Evolutionary conservation across 176 grass and related monocot genomes (phyloP).

Genomic region (Musa acuminata): DNA sequence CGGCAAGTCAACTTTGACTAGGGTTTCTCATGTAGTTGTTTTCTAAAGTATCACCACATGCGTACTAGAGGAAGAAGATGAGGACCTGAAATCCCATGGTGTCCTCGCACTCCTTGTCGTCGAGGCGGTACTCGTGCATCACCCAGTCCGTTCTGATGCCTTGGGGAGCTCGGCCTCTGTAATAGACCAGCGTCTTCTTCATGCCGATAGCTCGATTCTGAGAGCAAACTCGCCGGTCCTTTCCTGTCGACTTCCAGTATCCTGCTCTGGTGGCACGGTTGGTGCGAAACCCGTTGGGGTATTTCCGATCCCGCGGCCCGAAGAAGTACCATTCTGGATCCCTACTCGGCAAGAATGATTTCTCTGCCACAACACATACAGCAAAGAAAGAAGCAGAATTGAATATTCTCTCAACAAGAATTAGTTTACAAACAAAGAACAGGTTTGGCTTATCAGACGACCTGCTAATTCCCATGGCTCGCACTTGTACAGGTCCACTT

Average conservation of each 20-base stretch:
- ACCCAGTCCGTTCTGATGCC: slow-evolving; percentile 92
- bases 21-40: no score
- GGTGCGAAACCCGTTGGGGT: slow-evolving; percentile 88
- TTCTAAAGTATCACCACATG: no score
- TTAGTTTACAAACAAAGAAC: no score
- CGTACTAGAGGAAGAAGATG: neutral
- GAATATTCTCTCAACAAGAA: neutral
- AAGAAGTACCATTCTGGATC: slow-evolving; percentile 99
- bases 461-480: neutral
- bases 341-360: slow-evolving; percentile 92
- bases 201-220: slow-evolving; percentile 76
- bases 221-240: slow-evolving; percentile 67
- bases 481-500: slow-evolving; percentile 3
- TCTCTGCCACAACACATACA: slow-evolving; percentile 39
- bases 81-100: slow-evolving; percentile 69
- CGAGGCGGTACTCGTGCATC: slow-evolving; percentile 97
- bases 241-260: slow-evolving; percentile 98
- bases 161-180: slow-evolving; percentile 85
- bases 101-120: slow-evolving; percentile 88
- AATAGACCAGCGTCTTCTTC: slow-evolving; percentile 99
- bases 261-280: slow-evolving; percentile 78
- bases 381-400: neutral
- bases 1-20: no score
- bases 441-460: no score
- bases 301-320: slow-evolving; percentile 75